Conservation (phyloP, 495 filamentous ascomycete species). For the Neurospora intermedia region DNA sequence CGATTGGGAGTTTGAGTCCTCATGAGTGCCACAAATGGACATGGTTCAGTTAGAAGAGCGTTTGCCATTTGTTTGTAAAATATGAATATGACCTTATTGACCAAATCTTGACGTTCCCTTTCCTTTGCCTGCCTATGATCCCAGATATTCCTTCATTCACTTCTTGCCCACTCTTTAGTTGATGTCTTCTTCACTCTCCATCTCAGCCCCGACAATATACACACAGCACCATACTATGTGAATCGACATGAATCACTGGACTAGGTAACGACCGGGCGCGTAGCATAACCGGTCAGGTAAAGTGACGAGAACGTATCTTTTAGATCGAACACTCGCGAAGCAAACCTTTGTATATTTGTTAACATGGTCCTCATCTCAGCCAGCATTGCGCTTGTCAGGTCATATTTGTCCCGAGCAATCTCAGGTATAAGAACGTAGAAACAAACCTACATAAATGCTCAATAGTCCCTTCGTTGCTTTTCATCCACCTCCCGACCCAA, state of each 20-base stretch:
- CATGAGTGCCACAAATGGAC: not conserved
- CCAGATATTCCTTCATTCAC: not conserved
- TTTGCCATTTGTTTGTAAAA: not conserved
- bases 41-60: not conserved
- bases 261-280: not conserved
- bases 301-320: too few relatives aligned
- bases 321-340: not conserved
- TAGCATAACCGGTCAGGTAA: not conserved
- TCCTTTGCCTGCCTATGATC: not conserved
- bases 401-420: not conserved
- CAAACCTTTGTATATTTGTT: not conserved
- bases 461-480: not conserved
- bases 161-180: too few relatives aligned
- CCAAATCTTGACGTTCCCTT: not conserved
- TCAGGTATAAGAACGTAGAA: not conserved
- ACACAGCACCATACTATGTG: not conserved
- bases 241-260: not conserved
- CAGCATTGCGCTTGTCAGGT: not conserved
- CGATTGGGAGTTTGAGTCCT: not conserved
- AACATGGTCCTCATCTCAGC: not conserved
- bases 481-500: not conserved
- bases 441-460: too few relatives aligned
- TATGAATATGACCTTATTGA: not conserved
- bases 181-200: too few relatives aligned
- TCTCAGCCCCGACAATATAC: not conserved